phyloP scores from a whole-genome alignment of 1,284 basidiomycete species.

The Vanrija humicola region DNA sequence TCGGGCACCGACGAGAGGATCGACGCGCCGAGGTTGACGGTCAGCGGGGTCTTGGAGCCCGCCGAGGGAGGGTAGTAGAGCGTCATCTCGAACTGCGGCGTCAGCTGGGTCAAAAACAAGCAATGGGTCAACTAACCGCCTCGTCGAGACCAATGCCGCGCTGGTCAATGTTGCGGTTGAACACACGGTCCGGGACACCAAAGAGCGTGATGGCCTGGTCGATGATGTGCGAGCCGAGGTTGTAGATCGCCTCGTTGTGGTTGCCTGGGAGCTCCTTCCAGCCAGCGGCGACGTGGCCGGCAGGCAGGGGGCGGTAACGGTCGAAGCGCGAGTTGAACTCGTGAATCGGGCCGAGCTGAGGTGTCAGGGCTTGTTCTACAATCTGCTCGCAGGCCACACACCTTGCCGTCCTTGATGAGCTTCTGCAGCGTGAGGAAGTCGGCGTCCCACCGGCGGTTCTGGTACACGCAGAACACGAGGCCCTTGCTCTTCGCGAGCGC shows the following conservation, averaged over 20 bases:
- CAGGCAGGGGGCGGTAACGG: slow-evolving; percentile 62
- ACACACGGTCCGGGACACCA: slow-evolving; percentile 64
- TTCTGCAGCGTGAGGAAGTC: slow-evolving; percentile 72
- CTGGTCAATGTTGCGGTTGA: slow-evolving; percentile 38
- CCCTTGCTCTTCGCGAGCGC: slow-evolving; percentile 62
- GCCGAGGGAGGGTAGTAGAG: slow-evolving; percentile 58
- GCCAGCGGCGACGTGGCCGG: slow-evolving; percentile 52
- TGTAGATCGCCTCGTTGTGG: slow-evolving; percentile 49
- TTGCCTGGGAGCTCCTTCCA: slow-evolving; percentile 52
- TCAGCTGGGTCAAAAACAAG: not conserved
- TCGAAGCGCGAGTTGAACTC: slow-evolving; percentile 58
- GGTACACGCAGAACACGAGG: slow-evolving; percentile 65
- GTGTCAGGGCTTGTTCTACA: not conserved
- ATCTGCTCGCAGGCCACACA: slow-evolving; percentile 53
- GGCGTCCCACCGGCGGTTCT: slow-evolving; percentile 57
- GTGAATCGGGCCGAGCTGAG: slow-evolving; percentile 33
- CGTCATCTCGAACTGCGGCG: slow-evolving; percentile 57
- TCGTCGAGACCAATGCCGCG: slow-evolving; percentile 44
- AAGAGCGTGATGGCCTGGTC: slow-evolving; percentile 75
- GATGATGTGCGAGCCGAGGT: slow-evolving; percentile 56
- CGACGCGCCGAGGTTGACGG: slow-evolving; percentile 64
- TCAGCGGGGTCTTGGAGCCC: slow-evolving; percentile 55
- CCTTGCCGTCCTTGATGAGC: slow-evolving; percentile 55
- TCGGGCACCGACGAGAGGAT: slow-evolving; percentile 60
- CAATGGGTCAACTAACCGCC: slow-evolving; percentile 22